Percentiles rank a stretch among this genome's conserved stretches.
phyloP scores from a whole-genome alignment of 305 asterid genomes.

The Plantago lanceolata region DNA sequence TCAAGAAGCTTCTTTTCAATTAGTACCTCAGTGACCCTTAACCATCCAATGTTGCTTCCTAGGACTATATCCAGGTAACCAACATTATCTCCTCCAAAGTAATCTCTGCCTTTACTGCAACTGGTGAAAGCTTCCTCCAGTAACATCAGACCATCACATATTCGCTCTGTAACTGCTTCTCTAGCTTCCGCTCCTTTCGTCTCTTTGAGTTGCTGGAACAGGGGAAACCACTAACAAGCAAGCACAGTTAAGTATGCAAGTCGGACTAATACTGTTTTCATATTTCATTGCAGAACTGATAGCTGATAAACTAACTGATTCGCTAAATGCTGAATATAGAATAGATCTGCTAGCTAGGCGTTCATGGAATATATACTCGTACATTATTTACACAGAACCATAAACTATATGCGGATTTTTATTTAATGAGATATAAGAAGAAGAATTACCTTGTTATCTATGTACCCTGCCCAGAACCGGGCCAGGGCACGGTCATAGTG shows the following conservation, averaged over 20 bases:
- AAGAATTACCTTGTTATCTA: slow-evolving; percentile 37
- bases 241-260: background rate
- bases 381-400: too few species aligned
- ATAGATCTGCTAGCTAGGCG: background rate
- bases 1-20: slow-evolving; percentile 22
- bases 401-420: too few species aligned
- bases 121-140: slow-evolving; percentile 30
- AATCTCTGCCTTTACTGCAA: slow-evolving; percentile 33
- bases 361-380: background rate
- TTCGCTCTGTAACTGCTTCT: slow-evolving; percentile 16
- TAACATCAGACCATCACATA: slow-evolving; percentile 23
- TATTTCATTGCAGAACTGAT: too few species aligned
- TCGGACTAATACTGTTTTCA: too few species aligned
- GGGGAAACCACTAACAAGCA: slow-evolving; percentile 29
- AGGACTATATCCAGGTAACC: slow-evolving; percentile 40
- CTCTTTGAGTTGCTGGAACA: slow-evolving; percentile 25
- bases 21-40: slow-evolving; percentile 28
- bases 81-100: slow-evolving; percentile 37
- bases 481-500: slow-evolving; percentile 42
- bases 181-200: slow-evolving; percentile 19
- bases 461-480: slow-evolving; percentile 50
- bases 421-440: too few species aligned
- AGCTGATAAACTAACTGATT: too few species aligned
- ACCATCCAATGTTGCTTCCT: slow-evolving; percentile 41
- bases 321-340: background rate